Base-by-base conservation (phyloP, 768 basidiomycete species). In the Pleurotus ostreatus region DNA sequence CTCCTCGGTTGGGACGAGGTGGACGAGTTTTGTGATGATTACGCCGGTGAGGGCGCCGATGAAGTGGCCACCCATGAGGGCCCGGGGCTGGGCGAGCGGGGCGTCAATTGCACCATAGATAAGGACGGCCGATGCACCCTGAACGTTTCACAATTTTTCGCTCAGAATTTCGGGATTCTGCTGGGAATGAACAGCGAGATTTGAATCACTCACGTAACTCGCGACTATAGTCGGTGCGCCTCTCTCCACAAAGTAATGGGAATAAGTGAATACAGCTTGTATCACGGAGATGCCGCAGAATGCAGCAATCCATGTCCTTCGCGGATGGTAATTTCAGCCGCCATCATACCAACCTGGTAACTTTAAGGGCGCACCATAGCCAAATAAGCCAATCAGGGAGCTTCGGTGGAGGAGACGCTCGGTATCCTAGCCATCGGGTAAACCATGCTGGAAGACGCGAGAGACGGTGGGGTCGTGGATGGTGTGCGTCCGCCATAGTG, bases 61-160 rank as follows among this genome's bases (percentile, higher is more conserved):
- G 65, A 81, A 78, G 57, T 82, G 82, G 0, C 82, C 81, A 2
- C 76, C 75, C 38, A 84, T 49, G 3, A 83, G 69, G 1, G 76
- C 66, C 13, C 80, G 74, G 12, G 81, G 81, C 65, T 84, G 82
- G 0, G 79, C 77, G 39, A 83, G 63, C 5, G 81, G 81, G 4
- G 73, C 69, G 18, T 84, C 80, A 48, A 83, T 72, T 2, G 76
- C 72, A 15, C 79, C 81, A 57, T 81, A 83, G 26, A 80, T 73
- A 44, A 84, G 70, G 7, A 82, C 77, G 5, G 82, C 82, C 9
- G 78, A 78, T 20, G 81, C 81, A 18, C 78, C 82, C 83, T 83
- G 62, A 1, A 39, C 6, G 30, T 34, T 34, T 34, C 30, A 34
- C 7, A 11, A 3, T 11, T 34, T 34, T 34, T 34, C 30, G 30